Evolutionary conservation across 768 basidiomycete species (phyloP).

Genomic region (Kwoniella sp.): DNA sequence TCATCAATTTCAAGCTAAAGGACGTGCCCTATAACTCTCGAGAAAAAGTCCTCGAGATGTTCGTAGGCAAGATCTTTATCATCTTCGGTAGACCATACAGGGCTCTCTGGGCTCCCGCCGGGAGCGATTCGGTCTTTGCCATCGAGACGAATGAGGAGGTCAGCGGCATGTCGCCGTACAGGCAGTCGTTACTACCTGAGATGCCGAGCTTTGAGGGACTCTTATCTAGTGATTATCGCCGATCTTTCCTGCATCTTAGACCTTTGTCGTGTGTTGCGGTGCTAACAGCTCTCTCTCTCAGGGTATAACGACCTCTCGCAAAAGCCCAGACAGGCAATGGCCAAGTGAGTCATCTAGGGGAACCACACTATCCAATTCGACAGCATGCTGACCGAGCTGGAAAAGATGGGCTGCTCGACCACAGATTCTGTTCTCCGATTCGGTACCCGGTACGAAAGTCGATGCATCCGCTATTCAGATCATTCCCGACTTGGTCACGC

Average conservation of each 20-base stretch:
- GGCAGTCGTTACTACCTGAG: neutral
- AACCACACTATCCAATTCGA: neutral
- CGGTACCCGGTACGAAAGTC: conserved; percentile 29
- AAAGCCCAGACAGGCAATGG: conserved; percentile 45
- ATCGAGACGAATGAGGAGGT: conserved; percentile 32
- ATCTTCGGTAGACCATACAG: conserved; percentile 37
- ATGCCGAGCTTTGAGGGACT: conserved; percentile 27
- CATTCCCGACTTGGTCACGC: conserved; percentile 33
- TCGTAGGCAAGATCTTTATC: conserved; percentile 35
- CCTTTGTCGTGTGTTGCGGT: neutral
- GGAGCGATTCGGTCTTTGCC: conserved; percentile 28
- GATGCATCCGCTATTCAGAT: conserved; percentile 16
- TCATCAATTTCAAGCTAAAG: conserved; percentile 33
- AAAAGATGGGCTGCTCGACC: conserved; percentile 44
- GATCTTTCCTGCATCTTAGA: neutral
- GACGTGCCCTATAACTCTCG: neutral
- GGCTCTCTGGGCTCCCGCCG: conserved; percentile 38
- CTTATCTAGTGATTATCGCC: conserved; percentile 25
- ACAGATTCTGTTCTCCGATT: conserved; percentile 43
- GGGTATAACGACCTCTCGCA: conserved; percentile 37
- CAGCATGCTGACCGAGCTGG: neutral
- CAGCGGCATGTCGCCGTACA: conserved; percentile 4
- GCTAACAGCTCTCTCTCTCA: neutral
- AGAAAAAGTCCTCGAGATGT: conserved; percentile 20
- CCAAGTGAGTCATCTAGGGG: conserved; percentile 33